phyloP scores from a whole-genome alignment of 164 flowering plant genomes.

The Nymphaea thermarum region DNA sequence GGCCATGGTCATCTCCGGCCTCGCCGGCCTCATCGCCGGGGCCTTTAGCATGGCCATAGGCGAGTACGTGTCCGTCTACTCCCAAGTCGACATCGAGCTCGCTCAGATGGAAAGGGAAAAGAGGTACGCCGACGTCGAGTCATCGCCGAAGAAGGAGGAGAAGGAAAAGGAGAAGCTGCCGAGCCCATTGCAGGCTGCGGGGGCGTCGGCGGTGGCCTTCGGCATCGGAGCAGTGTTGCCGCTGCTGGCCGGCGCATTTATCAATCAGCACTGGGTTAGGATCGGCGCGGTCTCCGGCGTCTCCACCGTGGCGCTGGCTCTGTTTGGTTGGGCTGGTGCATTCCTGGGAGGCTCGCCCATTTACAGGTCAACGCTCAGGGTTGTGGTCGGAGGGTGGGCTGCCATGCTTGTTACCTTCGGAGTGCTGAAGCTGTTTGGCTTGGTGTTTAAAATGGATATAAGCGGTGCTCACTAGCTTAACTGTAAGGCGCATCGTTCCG shows the following conservation, averaged over 20 bases:
- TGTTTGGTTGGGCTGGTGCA: slow-evolving; percentile 5
- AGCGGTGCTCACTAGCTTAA: neutral
- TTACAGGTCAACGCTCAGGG: slow-evolving; percentile 1
- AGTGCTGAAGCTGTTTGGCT: slow-evolving; percentile 1
- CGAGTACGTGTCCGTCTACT: slow-evolving; percentile 3
- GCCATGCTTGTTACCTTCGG: slow-evolving; percentile 7
- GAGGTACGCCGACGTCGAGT: neutral
- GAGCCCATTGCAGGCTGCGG: slow-evolving; percentile 4
- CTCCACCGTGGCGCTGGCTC: slow-evolving; percentile 3
- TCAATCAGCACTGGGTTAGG: neutral
- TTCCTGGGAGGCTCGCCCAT: slow-evolving; percentile 2
- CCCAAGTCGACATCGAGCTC: slow-evolving; percentile 2
- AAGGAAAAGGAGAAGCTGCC: neutral
- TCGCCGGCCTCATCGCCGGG: slow-evolving; percentile 3
- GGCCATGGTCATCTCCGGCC: slow-evolving; percentile 3
- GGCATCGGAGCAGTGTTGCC: slow-evolving; percentile 2
- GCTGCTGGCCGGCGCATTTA: slow-evolving; percentile 6
- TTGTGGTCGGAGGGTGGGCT: slow-evolving; percentile 6
- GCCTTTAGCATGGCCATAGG: slow-evolving; percentile 4
- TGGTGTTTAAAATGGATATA: neutral
- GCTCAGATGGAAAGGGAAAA: slow-evolving; percentile 1
- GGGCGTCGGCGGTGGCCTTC: slow-evolving; percentile 2
- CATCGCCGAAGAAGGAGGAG: neutral
- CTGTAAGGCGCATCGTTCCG: too few relatives aligned
- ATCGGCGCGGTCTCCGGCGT: slow-evolving; percentile 1